Evolutionary conservation across 2,329 filamentous ascomycete genomes (phyloP), one percentile per base, ranked within the genome.

Genomic region (Penicillium polonicum): DNA sequence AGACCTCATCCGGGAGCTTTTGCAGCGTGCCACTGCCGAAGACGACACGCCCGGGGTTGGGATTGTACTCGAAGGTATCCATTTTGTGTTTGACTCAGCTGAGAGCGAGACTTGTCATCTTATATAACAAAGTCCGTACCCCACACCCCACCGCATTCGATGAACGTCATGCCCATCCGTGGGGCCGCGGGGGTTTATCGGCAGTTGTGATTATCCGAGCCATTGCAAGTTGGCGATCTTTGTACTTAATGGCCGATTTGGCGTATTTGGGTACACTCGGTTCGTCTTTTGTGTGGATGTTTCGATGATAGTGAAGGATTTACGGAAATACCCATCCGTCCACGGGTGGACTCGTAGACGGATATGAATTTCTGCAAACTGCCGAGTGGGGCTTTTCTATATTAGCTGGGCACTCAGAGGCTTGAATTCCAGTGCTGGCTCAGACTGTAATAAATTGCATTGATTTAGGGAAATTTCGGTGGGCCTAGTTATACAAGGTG

Each of bases 1-100:
- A 61, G 48, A 78, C 69, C 62, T 79, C 77, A 48, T 76, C 72
- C 7, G 77, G 74, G 25, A 79, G 73, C 61, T 80, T 80, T 52
- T 80, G 74, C 48, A 85, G 71, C 19, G 79, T 83, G 49, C 82
- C 83, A 48, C 74, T 76, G 60, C 83, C 84, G 65, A 86, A 86
- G 61, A 86, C 72, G 55, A 86, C 80, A 8, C 82, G 78, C 60
- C 74, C 76, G 9, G 83, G 80, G 63, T 81, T 82, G 44, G 78
- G 68, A 57, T 78, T 82, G 71, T 85, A 85, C 65, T 81, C 81
- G 68, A 85, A 85, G 13, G 75, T 65, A n/a, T 82, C 77, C 81
- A 84, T 82, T 53, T 39, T 57, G 45, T 53, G 27, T 23, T 51
- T 39, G 23, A 44, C 27, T 29, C 27, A 56, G 39, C 17, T 3